Evolutionary conservation across 345 rosid genomes (phyloP), one percentile per base, ranked within the genome.

Genomic region (Acer negundo): DNA sequence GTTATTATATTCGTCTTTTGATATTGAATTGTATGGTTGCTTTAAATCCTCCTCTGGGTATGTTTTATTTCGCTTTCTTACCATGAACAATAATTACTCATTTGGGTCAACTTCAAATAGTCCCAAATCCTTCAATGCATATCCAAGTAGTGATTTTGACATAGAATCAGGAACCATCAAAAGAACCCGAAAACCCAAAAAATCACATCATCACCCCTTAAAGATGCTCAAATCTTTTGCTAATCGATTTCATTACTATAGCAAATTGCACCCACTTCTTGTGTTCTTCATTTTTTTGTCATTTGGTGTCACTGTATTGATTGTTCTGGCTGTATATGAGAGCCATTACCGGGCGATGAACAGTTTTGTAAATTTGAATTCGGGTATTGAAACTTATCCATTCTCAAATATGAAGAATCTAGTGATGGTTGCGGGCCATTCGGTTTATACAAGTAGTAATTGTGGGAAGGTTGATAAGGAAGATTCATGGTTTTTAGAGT

Each of bases 381-480:
- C 80, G 81, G 86, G 81, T 8, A 49, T 73, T 20, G 79, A 82
- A 77, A 83, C 69, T 49, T 87, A 92, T 69, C 98, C 99, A 0
- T 94, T 89, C 72, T 75, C 90, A 0, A 84, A 86, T 62, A 90
- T 92, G 63, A 85, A 73, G 78, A 96, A 92, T 85, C 97, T 96
- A 44, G 94, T 96, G 73, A 96, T 94, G 97, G 98, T 96, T 6
- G 98, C 99, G 70, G 97, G 98, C n/a, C 99, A 96, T 82, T 94
- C 98, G 8, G 88, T 96, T 62, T 96, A 96, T 72, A 88, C 97
- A 0, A 91, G 98, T 79, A 88, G 89, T 76, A 79, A 85, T 72
- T 94, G 98, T 67, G 99, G 87, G 61, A 91, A 86, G 67, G 82
- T 83, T 17, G 99, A 96, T 74, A 84, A 87, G 76, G 99, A 96